A percentile compares a stretch with the other conserved stretches of the same genome.
phyloP scores from a whole-genome alignment of 2,329 filamentous ascomycete genomes.

The Cercospora sojina region DNA sequence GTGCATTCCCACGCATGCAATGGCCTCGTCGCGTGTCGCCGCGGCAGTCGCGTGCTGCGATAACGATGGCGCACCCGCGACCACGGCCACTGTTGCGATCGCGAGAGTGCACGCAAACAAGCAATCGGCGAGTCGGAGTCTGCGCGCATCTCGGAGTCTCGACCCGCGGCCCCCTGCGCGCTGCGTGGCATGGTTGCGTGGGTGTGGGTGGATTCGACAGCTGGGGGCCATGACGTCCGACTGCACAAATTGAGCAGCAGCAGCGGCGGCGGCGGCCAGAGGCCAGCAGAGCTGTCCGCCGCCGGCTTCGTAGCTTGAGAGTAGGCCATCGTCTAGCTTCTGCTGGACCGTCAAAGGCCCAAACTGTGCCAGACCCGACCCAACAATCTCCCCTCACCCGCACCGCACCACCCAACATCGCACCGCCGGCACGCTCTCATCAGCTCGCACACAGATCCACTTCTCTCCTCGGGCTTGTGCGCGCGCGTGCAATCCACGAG shows the following conservation, averaged over 20 bases:
- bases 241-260: not conserved
- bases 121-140: not conserved
- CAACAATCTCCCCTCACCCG: not conserved
- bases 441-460: not conserved
- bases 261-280: not conserved
- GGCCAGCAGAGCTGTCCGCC: not conserved
- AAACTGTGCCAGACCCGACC: not conserved
- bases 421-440: not conserved
- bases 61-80: not conserved
- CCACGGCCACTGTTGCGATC: not conserved
- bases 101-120: not conserved
- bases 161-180: not conserved
- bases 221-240: slow-evolving; percentile 2
- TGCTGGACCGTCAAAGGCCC: not conserved
- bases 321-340: not conserved
- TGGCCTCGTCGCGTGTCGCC: not conserved
- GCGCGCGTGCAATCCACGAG: slow-evolving; percentile 5
- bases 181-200: not conserved
- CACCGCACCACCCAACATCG: not conserved
- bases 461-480: not conserved
- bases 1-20: not conserved
- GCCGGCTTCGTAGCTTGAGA: not conserved
- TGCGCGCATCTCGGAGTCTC: not conserved
- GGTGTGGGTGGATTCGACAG: not conserved
- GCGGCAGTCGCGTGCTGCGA: not conserved